A percentile compares a stretch with the other conserved stretches of the same genome.
Conservation (phyloP, 257 asterid genomes). For the Haberlea rhodopensis region DNA sequence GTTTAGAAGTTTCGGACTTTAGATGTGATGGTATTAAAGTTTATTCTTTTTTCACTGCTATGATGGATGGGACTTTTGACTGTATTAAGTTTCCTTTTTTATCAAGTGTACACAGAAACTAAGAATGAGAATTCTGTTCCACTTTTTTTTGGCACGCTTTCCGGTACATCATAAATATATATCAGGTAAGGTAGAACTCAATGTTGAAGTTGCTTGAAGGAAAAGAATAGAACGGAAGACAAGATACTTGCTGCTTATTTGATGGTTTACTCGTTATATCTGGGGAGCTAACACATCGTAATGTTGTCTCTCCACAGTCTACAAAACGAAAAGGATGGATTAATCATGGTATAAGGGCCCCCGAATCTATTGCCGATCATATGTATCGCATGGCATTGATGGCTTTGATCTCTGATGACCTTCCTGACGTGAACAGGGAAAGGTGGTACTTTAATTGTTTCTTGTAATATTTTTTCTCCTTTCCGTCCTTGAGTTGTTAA, state of each 20-base stretch:
- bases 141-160: not conserved
- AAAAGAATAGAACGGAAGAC: conserved; percentile 8
- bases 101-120: not conserved
- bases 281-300: not conserved
- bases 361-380: too few relatives aligned
- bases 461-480: conserved; percentile 9
- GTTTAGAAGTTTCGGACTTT: too few relatives aligned
- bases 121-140: too few relatives aligned
- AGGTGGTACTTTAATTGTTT: conserved; percentile 49
- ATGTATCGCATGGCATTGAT: conserved; percentile 96
- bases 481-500: not conserved
- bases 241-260: not conserved
- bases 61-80: not conserved
- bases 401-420: conserved; percentile 83
- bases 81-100: not conserved
- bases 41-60: too few relatives aligned
- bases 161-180: not conserved
- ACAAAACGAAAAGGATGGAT: conserved; percentile 97
- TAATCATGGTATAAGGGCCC: too few relatives aligned
- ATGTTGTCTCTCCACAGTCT: conserved; percentile 34
- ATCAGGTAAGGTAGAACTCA: conserved; percentile 1
- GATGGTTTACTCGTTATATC: not conserved
- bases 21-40: too few relatives aligned
- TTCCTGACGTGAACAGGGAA: conserved; percentile 87
- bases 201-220: not conserved